Evolutionary conservation across 2,329 filamentous ascomycete genomes (phyloP).

Genomic region (Penicillium sp.): DNA sequence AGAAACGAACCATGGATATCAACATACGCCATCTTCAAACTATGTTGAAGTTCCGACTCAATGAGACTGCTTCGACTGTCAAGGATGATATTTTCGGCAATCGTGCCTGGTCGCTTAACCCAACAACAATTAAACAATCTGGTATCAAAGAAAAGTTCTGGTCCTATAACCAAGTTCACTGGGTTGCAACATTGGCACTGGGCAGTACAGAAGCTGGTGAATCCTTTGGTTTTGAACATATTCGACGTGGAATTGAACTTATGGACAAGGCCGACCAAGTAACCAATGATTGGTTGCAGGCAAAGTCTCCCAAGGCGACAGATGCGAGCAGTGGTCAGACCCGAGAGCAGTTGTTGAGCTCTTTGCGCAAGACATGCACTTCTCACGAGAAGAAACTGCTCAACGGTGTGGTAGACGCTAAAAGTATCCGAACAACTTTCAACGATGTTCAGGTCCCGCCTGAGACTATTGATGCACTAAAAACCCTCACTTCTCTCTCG

Average conservation of each 20-base stretch:
- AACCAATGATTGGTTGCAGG: constrained; percentile 40
- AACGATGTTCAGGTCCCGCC: constrained; percentile 78
- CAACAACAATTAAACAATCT: constrained; percentile 32
- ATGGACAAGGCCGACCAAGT: constrained; percentile 44
- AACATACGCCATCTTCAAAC: constrained; percentile 66
- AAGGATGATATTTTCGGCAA: constrained; percentile 33
- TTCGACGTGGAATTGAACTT: constrained; percentile 36
- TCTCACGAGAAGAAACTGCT: constrained; percentile 81
- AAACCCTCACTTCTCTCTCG: constrained; percentile 84
- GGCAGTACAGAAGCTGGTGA: constrained; percentile 49
- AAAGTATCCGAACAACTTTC: constrained; percentile 84
- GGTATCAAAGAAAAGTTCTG: constrained; percentile 57
- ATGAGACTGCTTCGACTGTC: constrained; percentile 31
- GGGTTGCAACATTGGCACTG: constrained; percentile 56
- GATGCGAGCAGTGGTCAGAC: constrained; percentile 35
- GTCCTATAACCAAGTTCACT: constrained; percentile 62
- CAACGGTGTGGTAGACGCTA: constrained; percentile 76
- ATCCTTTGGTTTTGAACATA: constrained; percentile 40
- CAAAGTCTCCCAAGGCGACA: constrained; percentile 32
- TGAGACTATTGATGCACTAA: constrained; percentile 83
- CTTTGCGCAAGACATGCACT: constrained; percentile 61
- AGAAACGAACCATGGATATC: constrained; percentile 53
- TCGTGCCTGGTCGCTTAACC: constrained; percentile 33
- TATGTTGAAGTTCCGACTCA: constrained; percentile 54
- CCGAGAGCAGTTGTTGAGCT: constrained; percentile 46